Evolutionary conservation across 441 rosid genomes (phyloP), one percentile per base, ranked within the genome.

Genomic region (Kokia cookei): DNA sequence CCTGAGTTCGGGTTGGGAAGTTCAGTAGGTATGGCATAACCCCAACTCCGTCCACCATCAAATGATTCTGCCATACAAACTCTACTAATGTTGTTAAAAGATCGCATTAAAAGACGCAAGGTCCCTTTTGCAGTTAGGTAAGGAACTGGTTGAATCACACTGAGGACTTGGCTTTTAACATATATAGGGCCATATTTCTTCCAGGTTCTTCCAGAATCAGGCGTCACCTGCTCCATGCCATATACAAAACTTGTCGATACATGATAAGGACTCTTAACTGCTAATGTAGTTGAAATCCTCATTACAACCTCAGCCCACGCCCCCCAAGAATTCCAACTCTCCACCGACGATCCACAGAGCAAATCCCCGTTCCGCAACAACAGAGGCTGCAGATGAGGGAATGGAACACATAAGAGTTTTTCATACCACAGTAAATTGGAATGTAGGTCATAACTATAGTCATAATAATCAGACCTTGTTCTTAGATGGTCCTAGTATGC

Each of bases 1-100:
- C 97, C 98, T 87, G 97, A 91, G 69, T 93, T 94, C 61, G 98
- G 98, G 75, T 91, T 95, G 59, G 94, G 92, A 76, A 93, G 91
- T 77, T 84, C 84, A 3, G 89, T 93, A 53, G 88, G 87, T 61
- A 57, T 74, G 62, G 98, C 98, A 61, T 76, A 87, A 72, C 86
- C 82, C 98, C 96, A 95, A 76, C 79, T 89, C 77, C 79, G 58
- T 69, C 98, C 97, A 12, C 87, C 91, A 73, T 93, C 95, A 61
- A 4, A 68, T 51, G 97, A 93, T 74, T 93, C 96, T 11, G 98
- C 87, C 80, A 88, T 91, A 76, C 93, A 93, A 73, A 95, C 84
- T 80, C 69, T 88, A 71, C 71, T 83, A 61, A 91, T 85, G 77
- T 86, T 87, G 14, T 75, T 53, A 76, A 79, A 90, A 13, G 93